Conservation (phyloP, 768 basidiomycete species). For the Ramaria sp. region DNA sequence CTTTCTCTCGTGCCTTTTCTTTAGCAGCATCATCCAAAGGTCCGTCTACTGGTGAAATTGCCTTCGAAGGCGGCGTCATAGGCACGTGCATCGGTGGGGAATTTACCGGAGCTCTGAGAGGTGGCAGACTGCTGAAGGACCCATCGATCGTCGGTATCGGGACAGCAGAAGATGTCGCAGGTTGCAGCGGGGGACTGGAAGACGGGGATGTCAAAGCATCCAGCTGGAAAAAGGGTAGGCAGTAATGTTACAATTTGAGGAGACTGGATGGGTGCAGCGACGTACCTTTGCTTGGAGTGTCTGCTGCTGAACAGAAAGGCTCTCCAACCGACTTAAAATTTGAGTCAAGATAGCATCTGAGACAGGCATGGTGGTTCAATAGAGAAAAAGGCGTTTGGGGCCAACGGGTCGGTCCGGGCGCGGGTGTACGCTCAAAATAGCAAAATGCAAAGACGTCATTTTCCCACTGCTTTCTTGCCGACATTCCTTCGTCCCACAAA, state of each 20-base stretch:
- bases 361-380: constrained; percentile 2
- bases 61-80: not conserved
- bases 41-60: constrained; percentile 13
- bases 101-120: not conserved
- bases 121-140: constrained; percentile 10
- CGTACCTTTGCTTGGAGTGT: constrained; percentile 67
- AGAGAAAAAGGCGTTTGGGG: not conserved
- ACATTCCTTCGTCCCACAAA: too few relatives aligned
- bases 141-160: constrained; percentile 19
- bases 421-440: too few relatives aligned
- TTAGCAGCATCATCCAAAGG: constrained; percentile 7
- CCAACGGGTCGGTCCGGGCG: not conserved
- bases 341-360: constrained; percentile 53
- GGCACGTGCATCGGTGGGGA: constrained; percentile 1
- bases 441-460: too few relatives aligned
- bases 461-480: too few relatives aligned
- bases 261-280: not conserved
- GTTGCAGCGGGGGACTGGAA: constrained; percentile 16
- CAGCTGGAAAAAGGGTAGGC: constrained; percentile 27
- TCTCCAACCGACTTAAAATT: constrained; percentile 61
- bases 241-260: too few relatives aligned
- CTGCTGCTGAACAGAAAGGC: constrained; percentile 66
- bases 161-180: constrained; percentile 23
- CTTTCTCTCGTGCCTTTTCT: constrained; percentile 62
- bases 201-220: constrained; percentile 31